A percentile compares a stretch with the other conserved stretches of the same genome.
phyloP scores from a whole-genome alignment of 1,284 basidiomycete genomes.

The Sparassis latifolia region DNA sequence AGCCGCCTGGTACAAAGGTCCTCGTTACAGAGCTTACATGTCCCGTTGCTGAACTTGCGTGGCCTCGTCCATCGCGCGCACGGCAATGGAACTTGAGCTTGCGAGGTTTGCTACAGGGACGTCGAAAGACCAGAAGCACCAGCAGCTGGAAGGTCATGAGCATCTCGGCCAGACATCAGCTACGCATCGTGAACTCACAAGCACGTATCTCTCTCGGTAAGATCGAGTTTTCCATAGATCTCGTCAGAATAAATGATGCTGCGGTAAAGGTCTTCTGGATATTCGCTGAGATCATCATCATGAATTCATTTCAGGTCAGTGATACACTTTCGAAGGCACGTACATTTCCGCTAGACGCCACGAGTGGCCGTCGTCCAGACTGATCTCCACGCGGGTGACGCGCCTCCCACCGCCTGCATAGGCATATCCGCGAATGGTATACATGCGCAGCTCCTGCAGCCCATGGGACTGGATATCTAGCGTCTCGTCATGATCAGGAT shows the following conservation, averaged over 20 bases:
- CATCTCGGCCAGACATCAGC: not conserved
- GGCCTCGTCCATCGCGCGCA: conserved; percentile 51
- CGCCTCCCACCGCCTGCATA: conserved; percentile 64
- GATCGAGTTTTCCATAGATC: conserved; percentile 35
- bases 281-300: conserved; percentile 22
- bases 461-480: conserved; percentile 23
- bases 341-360: conserved; percentile 48
- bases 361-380: conserved; percentile 49
- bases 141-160: conserved; percentile 33
- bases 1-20: not conserved
- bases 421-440: conserved; percentile 50
- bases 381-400: conserved; percentile 55
- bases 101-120: conserved; percentile 32
- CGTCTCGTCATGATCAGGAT: conserved; percentile 51
- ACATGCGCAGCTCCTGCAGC: conserved; percentile 19
- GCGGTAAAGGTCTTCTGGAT: conserved; percentile 53
- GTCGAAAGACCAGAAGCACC: conserved; percentile 58
- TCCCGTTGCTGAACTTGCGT: conserved; percentile 19
- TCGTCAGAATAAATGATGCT: conserved; percentile 22
- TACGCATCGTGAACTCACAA: conserved; percentile 26
- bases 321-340: not conserved
- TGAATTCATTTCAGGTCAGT: not conserved
- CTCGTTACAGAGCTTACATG: conserved; percentile 13
- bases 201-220: conserved; percentile 47
- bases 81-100: conserved; percentile 35